Evolutionary conservation across 805 yeast species (phyloP).

Genomic region (Candida ascalaphidarum): DNA sequence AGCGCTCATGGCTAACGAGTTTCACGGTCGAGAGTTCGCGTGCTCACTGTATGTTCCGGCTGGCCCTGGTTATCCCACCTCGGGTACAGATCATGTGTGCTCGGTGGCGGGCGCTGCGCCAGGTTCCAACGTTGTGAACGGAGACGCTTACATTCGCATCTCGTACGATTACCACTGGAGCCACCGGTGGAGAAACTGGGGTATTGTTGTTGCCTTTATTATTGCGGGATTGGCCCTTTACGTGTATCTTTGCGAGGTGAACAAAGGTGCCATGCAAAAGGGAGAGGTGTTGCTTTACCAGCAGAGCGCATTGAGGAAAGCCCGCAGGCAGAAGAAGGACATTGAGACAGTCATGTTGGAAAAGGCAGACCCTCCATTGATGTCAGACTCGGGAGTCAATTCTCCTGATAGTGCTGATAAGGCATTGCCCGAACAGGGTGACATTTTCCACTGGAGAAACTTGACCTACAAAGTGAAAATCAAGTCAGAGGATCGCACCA

Average conservation of each 20-base stretch:
- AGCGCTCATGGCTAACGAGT: constrained; percentile 51
- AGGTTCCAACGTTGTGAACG: constrained; percentile 13
- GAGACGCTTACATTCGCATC: constrained; percentile 20
- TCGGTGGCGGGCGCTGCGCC: constrained; percentile 14
- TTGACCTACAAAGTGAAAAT: constrained; percentile 28
- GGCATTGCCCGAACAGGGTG: constrained; percentile 15
- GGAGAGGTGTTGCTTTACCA: constrained; percentile 66
- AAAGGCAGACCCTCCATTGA: not conserved
- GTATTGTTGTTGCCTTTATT: constrained; percentile 50
- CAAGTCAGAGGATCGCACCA: constrained; percentile 25
- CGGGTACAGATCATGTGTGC: constrained; percentile 8
- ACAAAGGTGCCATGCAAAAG: constrained; percentile 56
- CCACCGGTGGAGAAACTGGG: constrained; percentile 59
- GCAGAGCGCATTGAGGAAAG: constrained; percentile 35
- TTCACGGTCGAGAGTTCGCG: constrained; percentile 33
- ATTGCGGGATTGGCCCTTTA: constrained; percentile 48
- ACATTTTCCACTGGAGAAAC: constrained; percentile 34
- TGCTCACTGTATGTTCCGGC: constrained; percentile 44
- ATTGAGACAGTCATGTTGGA: constrained; percentile 8
- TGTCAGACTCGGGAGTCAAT: no score
- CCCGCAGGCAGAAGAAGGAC: constrained; percentile 31
- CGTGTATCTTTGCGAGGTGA: constrained; percentile 45
- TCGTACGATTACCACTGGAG: constrained; percentile 35
- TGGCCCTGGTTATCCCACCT: constrained; percentile 20
- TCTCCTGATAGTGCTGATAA: no score